These are phyloP conservation scores for Beauveria brongniartii DNA, from an alignment of 2,329 filamentous ascomycete species.

Conservation along the genomic window DNA sequence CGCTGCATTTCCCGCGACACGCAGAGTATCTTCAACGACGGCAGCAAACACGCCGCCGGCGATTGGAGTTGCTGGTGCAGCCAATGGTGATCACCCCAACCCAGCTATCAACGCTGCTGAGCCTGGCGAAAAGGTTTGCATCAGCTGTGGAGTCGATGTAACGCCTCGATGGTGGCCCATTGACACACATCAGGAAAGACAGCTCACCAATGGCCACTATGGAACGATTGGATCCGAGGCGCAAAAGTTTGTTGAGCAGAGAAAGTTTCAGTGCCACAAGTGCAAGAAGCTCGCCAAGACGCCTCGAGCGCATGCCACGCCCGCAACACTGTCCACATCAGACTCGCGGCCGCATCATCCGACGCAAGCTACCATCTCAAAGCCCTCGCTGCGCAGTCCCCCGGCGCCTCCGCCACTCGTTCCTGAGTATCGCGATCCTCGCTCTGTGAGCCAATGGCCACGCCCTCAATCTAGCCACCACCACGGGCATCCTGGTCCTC, in stretches of 20 bases:
- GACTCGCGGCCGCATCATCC: background rate
- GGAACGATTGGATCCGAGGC: conserved; percentile 46
- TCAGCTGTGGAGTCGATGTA: conserved; percentile 59
- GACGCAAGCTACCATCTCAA: conserved; percentile 11
- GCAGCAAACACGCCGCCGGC: conserved; percentile 22
- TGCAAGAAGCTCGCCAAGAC: conserved; percentile 51
- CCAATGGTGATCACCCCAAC: conserved; percentile 20
- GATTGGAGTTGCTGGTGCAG: background rate
- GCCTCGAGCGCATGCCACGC: conserved; percentile 24
- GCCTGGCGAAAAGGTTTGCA: conserved; percentile 47
- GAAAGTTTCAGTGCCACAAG: conserved; percentile 67
- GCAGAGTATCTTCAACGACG: conserved; percentile 50
- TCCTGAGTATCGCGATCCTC: conserved; percentile 19
- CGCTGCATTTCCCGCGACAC: conserved; percentile 25
- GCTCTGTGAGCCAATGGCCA: conserved; percentile 15
- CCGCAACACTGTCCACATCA: conserved; percentile 14
- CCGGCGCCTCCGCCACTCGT: conserved; percentile 17
- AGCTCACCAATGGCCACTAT: conserved; percentile 43
- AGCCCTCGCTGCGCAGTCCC: conserved; percentile 22
- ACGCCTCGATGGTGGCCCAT: conserved; percentile 68
- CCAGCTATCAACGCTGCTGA: conserved; percentile 23
- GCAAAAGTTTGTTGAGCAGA: conserved; percentile 50
- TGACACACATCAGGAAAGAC: conserved; percentile 42
- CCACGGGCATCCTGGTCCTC: conserved; percentile 1
- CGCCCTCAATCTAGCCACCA: conserved; percentile 12